Base-by-base conservation (phyloP, 2,329 filamentous ascomycete genomes). In the Bipolaris cookei region DNA sequence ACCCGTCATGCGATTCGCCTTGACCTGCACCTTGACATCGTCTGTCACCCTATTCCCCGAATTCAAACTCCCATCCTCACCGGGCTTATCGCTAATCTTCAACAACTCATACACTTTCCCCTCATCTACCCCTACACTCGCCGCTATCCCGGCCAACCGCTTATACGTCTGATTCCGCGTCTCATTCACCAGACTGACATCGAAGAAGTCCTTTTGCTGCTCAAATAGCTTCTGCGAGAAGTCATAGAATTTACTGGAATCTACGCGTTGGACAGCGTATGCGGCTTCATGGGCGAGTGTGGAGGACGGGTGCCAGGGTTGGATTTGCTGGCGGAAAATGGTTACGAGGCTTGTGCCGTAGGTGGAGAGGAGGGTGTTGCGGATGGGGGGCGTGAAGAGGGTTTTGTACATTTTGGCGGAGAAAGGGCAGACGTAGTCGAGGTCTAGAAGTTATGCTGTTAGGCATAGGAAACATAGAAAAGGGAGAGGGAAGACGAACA, bases 361-460 rank as follows among this genome's bases (percentile, higher is more conserved):
- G 59, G 83, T 81, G 64, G 93, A 81, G 45, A 86, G 73, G 66
- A 96, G 82, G 45, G 85, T 75, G 1, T 90, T 88, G 58, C 86
- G 81, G 56, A 96, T 85, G 28, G 81, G 78, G 55, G 66, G 58
- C 21, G 77, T 80, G 77, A 89, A 88, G 67, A 97, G 79, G 2
- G 90, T 94, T 62, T 88, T 85, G 85, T 95, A 97, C 69, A 92
- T 79, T 70, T 89, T 90, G 57, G 84, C 84, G 34, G 83, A 87
- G 80, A 86, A 90, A 77, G 92, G 92, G 76, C 93, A 97, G 72
- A 92, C 90, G 81, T 96, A 97, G 82, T 97, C 93, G 66, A 97
- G 87, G 77, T 90, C 84, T 86, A 38, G n/a, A 7, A 32, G 7
- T 34, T 23, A 48, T 44, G 37, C 34, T 30, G 4, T 18, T 6